phyloP scores from a whole-genome alignment of 1,139 yeast genomes.

The Hanseniaspora sp. region DNA sequence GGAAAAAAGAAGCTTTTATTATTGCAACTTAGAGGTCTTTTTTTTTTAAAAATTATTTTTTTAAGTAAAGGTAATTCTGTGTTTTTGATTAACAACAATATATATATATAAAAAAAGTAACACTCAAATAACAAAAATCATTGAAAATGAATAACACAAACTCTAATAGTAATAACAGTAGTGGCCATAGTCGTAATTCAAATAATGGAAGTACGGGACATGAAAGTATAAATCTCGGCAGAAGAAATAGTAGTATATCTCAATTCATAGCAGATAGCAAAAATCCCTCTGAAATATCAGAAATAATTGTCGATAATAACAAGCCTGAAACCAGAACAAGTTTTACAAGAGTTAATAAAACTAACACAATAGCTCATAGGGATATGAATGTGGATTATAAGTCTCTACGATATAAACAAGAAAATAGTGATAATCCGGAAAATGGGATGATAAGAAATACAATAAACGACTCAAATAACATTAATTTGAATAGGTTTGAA shows the following conservation, averaged over 20 bases:
- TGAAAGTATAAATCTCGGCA: not conserved
- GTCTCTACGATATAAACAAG: not conserved
- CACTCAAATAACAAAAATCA: not conserved
- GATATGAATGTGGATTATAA: not conserved
- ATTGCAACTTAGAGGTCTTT: no score
- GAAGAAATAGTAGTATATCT: constrained; percentile 1
- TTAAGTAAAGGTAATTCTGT: no score
- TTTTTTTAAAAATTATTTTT: no score
- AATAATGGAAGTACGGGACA: not conserved
- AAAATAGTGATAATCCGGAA: not conserved
- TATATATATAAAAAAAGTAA: no score
- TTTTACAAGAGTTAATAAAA: constrained; percentile 1
- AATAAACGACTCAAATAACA: no score
- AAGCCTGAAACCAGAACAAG: not conserved
- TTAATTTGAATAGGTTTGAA: not conserved
- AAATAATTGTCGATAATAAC: not conserved
- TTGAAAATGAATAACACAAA: constrained; percentile 2
- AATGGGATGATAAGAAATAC: not conserved
- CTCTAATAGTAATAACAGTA: not conserved
- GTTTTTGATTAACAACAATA: no score
- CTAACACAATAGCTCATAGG: not conserved
- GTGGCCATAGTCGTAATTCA: not conserved
- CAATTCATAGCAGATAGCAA: constrained; percentile 2
- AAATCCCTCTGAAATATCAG: not conserved
- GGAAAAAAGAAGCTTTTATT: no score